These are phyloP conservation scores for Gymnopus androsaceus DNA, from an alignment of 1,284 basidiomycete species.

Conservation along the genomic window DNA sequence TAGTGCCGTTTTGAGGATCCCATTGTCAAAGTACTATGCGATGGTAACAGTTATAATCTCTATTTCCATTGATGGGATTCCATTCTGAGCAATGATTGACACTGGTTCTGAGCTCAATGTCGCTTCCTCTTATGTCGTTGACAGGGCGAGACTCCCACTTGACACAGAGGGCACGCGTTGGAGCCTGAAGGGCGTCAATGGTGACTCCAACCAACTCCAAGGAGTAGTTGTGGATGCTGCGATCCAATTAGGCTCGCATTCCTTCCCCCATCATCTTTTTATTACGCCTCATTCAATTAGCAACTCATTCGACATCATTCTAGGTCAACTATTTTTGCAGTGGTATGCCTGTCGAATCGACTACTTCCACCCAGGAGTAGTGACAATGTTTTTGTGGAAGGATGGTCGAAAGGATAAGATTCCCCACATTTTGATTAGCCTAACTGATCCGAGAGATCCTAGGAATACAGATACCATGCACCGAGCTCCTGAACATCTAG, in stretches of 20 bases:
- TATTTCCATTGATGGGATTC: neutral
- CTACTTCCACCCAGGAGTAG: neutral
- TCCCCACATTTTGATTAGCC: slow-evolving; percentile 4
- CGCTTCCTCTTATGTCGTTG: neutral
- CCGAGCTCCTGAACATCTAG: too few relatives aligned
- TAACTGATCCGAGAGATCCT: slow-evolving; percentile 17
- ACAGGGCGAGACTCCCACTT: neutral
- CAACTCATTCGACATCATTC: slow-evolving; percentile 15
- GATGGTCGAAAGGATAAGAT: neutral
- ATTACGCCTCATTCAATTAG: slow-evolving; percentile 10
- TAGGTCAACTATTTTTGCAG: slow-evolving; percentile 16
- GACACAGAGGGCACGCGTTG: slow-evolving; percentile 7
- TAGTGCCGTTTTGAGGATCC: neutral
- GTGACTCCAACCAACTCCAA: slow-evolving; percentile 11
- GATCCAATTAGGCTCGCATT: slow-evolving; percentile 7
- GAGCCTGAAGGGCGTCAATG: slow-evolving; percentile 7
- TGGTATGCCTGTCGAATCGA: slow-evolving; percentile 13
- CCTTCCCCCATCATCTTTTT: slow-evolving; percentile 18
- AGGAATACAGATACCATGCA: slow-evolving; percentile 4
- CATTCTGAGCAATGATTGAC: slow-evolving; percentile 7
- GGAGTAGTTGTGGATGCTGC: slow-evolving; percentile 12
- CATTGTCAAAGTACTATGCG: neutral
- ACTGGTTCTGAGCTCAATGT: slow-evolving; percentile 13
- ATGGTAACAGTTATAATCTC: slow-evolving; percentile 9
- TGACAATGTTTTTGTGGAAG: neutral